Evolutionary conservation across 2,329 filamentous ascomycete species (phyloP).

Genomic region (Tolypocladium album): DNA sequence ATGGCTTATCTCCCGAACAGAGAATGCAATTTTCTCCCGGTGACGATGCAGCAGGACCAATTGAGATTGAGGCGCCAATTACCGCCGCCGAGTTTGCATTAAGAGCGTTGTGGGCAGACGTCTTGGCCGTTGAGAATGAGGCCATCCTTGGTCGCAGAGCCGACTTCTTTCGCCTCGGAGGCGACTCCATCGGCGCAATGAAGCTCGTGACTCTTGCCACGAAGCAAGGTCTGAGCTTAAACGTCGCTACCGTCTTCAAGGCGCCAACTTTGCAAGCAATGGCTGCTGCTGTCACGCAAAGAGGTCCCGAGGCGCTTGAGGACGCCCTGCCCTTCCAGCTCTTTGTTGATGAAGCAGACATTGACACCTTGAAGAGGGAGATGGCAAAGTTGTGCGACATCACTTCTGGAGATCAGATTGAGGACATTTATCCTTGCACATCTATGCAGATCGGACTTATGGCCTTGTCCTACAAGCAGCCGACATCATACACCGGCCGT

Average conservation of each 20-base stretch:
- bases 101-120: not conserved
- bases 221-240: not conserved
- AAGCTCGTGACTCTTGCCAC: not conserved
- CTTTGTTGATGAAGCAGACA: not conserved
- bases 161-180: slow-evolving; percentile 2
- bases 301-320: not conserved
- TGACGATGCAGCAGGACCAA: no score
- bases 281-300: not conserved
- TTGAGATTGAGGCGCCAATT: not conserved
- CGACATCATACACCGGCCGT: slow-evolving; percentile 2
- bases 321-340: slow-evolving; percentile 1
- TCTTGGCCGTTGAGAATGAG: not conserved
- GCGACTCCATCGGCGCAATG: slow-evolving; percentile 16
- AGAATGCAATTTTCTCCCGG: not conserved
- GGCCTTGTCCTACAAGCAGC: slow-evolving; percentile 2
- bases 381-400: not conserved
- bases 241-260: not conserved
- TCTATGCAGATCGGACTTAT: slow-evolving; percentile 6
- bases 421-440: slow-evolving; percentile 5
- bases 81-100: not conserved
- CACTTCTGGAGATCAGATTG: not conserved
- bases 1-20: not conserved
- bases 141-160: not conserved
- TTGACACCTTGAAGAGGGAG: not conserved
- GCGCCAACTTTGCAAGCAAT: not conserved